These are phyloP conservation scores for Lasiosphaeria hispida DNA, from an alignment of 495 filamentous ascomycete genomes.

Conservation along the genomic window DNA sequence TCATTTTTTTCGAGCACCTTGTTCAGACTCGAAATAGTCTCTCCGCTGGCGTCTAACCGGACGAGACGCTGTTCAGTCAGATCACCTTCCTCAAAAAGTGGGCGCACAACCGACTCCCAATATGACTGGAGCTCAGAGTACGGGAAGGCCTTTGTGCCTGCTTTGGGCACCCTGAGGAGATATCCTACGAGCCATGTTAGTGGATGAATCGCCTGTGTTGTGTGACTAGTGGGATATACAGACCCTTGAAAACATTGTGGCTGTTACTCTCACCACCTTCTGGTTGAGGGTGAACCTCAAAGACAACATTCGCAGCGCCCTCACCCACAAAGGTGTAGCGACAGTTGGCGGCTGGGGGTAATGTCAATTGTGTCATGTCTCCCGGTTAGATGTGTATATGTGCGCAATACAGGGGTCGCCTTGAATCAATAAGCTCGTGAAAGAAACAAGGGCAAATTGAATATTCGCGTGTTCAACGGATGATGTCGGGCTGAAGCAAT, in stretches of 20 bases:
- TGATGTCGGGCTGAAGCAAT: no score
- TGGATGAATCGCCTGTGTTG: neutral
- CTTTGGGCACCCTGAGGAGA: constrained; percentile 66
- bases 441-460: neutral
- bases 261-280: neutral
- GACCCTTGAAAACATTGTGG: constrained; percentile 6
- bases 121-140: constrained; percentile 56
- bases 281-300: constrained; percentile 40
- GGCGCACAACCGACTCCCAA: constrained; percentile 56
- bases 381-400: neutral
- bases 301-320: constrained; percentile 72
- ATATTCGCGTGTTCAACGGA: neutral
- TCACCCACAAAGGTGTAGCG: constrained; percentile 49
- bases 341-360: neutral
- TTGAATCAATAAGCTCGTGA: neutral
- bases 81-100: constrained; percentile 55
- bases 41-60: constrained; percentile 24
- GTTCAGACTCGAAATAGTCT: constrained; percentile 46
- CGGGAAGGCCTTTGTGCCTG: constrained; percentile 51
- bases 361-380: neutral
- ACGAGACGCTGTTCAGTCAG: constrained; percentile 62
- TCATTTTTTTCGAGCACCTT: constrained; percentile 40
- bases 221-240: neutral
- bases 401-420: neutral
- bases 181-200: constrained; percentile 34